Evolutionary conservation across 2,329 filamentous ascomycete genomes (phyloP).

Genomic region (Diplodia sapinea): DNA sequence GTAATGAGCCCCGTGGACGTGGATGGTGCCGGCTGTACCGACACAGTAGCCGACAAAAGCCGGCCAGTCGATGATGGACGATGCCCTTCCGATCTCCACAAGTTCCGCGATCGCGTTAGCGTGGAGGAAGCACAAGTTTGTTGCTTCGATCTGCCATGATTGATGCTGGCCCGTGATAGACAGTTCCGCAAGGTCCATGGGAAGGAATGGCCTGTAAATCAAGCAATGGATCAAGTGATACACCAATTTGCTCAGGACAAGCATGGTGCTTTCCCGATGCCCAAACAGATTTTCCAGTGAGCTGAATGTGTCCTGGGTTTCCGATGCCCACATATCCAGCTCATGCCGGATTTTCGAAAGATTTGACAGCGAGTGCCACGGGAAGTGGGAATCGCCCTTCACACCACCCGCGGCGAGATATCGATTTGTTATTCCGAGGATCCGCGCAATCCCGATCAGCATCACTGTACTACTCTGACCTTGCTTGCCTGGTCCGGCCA

Average conservation of each 20-base stretch:
- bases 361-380: constrained; percentile 86
- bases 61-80: constrained; percentile 79
- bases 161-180: constrained; percentile 82
- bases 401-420: constrained; percentile 86
- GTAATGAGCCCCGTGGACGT: constrained; percentile 86
- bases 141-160: constrained; percentile 91
- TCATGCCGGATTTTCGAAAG: constrained; percentile 86
- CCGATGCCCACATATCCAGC: constrained; percentile 82
- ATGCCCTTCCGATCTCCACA: constrained; percentile 77
- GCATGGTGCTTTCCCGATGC: constrained; percentile 75
- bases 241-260: constrained; percentile 83
- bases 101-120: constrained; percentile 83
- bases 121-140: constrained; percentile 83
- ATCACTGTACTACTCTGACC: constrained; percentile 78
- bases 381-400: constrained; percentile 88
- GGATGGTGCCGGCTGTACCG: constrained; percentile 84
- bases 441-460: constrained; percentile 82
- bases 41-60: constrained; percentile 87
- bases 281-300: constrained; percentile 77
- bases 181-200: constrained; percentile 81
- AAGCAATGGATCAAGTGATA: constrained; percentile 88
- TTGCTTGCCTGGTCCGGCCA: constrained; percentile 71
- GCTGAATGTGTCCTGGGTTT: constrained; percentile 78
- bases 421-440: constrained; percentile 80
- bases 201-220: constrained; percentile 84